phyloP scores from a whole-genome alignment of 1,139 yeast genomes.

The Yamadazyma buinensis region DNA sequence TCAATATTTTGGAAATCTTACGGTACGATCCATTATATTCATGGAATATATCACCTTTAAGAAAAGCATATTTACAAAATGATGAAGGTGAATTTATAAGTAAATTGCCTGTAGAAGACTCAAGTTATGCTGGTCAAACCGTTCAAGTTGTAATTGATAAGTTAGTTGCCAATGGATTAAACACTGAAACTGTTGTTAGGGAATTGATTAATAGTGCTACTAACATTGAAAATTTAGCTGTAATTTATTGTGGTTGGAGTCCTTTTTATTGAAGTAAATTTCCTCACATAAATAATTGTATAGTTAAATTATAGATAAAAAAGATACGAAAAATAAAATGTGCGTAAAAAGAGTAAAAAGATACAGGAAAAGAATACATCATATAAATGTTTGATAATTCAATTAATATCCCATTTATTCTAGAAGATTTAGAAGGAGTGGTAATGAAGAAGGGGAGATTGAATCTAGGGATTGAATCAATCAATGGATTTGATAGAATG shows the following conservation, averaged over 20 bases:
- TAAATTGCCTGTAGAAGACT: constrained; percentile 40
- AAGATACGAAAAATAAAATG: too few species aligned
- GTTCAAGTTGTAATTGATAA: constrained; percentile 70
- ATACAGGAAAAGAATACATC: too few species aligned
- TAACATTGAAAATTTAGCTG: constrained; percentile 61
- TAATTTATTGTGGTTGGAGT: constrained; percentile 83
- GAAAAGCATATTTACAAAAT: constrained; percentile 55
- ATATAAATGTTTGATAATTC: constrained; percentile 12
- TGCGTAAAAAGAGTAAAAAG: too few species aligned
- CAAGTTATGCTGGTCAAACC: constrained; percentile 79
- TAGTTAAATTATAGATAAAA: not conserved
- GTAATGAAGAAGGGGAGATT: constrained; percentile 16
- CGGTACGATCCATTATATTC: constrained; percentile 90
- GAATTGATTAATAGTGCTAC: constrained; percentile 79
- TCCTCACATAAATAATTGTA: not conserved
- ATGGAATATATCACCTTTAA: constrained; percentile 79
- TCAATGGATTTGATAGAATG: constrained; percentile 6
- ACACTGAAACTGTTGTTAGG: constrained; percentile 80
- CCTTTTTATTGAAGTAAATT: constrained; percentile 39
- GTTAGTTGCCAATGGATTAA: constrained; percentile 60
- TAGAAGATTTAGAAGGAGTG: constrained; percentile 17
- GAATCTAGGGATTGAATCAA: constrained; percentile 11
- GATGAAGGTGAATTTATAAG: constrained; percentile 21
- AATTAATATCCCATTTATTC: constrained; percentile 18
- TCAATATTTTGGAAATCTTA: constrained; percentile 80